phyloP scores from a whole-genome alignment of 2,329 filamentous ascomycete genomes.

The Nothophoma quercina region DNA sequence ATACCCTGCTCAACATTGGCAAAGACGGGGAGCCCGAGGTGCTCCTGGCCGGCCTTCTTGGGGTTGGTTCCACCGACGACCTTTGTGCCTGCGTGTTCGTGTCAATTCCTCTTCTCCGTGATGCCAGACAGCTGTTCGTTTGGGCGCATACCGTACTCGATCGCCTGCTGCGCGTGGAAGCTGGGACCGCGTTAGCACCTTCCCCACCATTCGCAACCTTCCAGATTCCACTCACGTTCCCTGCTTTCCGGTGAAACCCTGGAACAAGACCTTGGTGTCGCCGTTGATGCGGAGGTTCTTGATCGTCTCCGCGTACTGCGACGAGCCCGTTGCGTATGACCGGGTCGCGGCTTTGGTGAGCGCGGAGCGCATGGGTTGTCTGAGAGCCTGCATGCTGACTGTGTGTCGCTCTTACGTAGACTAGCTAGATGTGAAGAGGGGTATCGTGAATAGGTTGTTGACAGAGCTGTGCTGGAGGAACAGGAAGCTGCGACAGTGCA shows the following conservation, averaged over 20 bases:
- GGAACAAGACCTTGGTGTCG: conserved; percentile 94
- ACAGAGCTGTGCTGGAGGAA: conserved; percentile 25
- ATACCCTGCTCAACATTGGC: conserved; percentile 86
- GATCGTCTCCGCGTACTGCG: conserved; percentile 58
- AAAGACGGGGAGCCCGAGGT: conserved; percentile 93
- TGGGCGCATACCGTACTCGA: conserved; percentile 84
- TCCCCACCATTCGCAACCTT: neutral
- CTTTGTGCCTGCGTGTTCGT: conserved; percentile 75
- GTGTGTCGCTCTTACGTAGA: conserved; percentile 19
- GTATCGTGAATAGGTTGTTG: conserved; percentile 26
- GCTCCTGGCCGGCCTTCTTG: conserved; percentile 92
- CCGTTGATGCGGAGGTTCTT: conserved; percentile 88
- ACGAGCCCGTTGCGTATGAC: conserved; percentile 77
- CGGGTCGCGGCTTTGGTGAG: conserved; percentile 72
- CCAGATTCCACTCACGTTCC: conserved; percentile 66
- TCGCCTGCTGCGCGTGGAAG: conserved; percentile 97
- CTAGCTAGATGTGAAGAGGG: conserved; percentile 23
- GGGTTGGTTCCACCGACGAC: conserved; percentile 98
- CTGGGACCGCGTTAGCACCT: conserved; percentile 57
- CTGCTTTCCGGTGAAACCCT: conserved; percentile 97
- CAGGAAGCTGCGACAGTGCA: conserved; percentile 31
- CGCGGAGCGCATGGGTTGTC: conserved; percentile 75
- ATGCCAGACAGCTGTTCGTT: conserved; percentile 22
- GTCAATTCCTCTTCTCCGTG: conserved; percentile 38
- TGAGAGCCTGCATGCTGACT: conserved; percentile 82